Base-by-base conservation (phyloP, 345 rosid species). In the Salix arbutifolia region DNA sequence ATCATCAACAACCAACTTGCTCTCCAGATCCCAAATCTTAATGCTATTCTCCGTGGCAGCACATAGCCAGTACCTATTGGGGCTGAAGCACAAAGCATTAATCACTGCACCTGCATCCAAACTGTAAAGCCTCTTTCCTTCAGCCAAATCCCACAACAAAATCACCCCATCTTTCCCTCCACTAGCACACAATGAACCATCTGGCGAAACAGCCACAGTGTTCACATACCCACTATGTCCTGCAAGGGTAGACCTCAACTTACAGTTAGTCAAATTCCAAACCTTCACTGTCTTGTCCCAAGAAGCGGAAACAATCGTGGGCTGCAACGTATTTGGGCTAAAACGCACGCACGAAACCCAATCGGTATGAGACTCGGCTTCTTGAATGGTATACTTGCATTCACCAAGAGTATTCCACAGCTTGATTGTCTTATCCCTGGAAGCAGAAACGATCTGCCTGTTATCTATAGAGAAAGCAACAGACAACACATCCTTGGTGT, bases 1-100 rank as follows among this genome's bases (percentile, higher is more conserved):
- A 64, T 94, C 99, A 83, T 93, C 99, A 1, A 94, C 97, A 81
- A 96, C 82, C 81, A 88, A 87, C 90, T 96, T 96, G 83, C 98
- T 96, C 85, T 96, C 98, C 1, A 96, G 86, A 88, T 96, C 99
- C 99, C 99, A 94, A 78, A 96, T 92, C 94, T 94, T 96, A 65
- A 96, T 94, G 61, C 99, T 93, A 28, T 85, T 79, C 78, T 93
- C 99, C 0, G 99, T 96, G 0, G 97, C 99, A 8, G 99, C 98
- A 67, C 98, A 96, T 0, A 96, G 87, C 99, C 99, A 96, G 76
- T 96, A 96, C 92, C 99, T 91, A 76, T 93, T 96, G 3, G 99
- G 99, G 64, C 99, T 93, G 77, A 96, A 96, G 83, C 98, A 93
- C 6, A 96, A 85, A 0, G 99, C 89, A 48, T 96, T 80, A 75